phyloP scores from a whole-genome alignment of 176 grass and related monocot species.

The Musa beccarii region DNA sequence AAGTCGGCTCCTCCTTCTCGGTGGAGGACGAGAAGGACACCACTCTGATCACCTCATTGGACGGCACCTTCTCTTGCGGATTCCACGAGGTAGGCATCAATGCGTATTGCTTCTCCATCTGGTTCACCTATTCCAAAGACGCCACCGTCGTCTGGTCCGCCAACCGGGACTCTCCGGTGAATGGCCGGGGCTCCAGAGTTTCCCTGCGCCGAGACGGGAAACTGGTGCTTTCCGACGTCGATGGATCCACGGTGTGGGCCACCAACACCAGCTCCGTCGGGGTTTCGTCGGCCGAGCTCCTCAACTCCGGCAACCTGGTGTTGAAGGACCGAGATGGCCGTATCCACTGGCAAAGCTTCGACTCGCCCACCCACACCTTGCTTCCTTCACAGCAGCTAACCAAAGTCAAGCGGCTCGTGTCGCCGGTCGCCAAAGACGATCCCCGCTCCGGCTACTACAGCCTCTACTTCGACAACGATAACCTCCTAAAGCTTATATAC shows the following conservation, averaged over 20 bases:
- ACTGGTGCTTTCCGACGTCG: slow-evolving; percentile 45
- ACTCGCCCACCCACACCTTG: slow-evolving; percentile 38
- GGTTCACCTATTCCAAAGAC: slow-evolving; percentile 33
- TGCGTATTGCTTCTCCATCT: slow-evolving; percentile 63
- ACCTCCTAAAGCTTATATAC: slow-evolving; percentile 35
- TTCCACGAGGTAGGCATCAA: slow-evolving; percentile 48
- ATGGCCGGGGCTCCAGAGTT: slow-evolving; percentile 48
- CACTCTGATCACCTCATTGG: slow-evolving; percentile 30
- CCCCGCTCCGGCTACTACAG: slow-evolving; percentile 16
- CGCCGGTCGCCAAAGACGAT: background rate
- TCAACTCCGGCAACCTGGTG: slow-evolving; percentile 62
- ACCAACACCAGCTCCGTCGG: slow-evolving; percentile 25
- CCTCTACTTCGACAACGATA: slow-evolving; percentile 42
- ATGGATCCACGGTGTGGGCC: slow-evolving; percentile 45
- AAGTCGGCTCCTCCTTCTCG: slow-evolving; percentile 3
- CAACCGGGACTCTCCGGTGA: slow-evolving; percentile 40
- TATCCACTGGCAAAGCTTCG: slow-evolving; percentile 39
- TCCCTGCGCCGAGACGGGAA: slow-evolving; percentile 28
- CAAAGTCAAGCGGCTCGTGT: slow-evolving; percentile 19
- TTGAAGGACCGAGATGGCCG: slow-evolving; percentile 25
- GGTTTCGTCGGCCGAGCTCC: slow-evolving; percentile 23
- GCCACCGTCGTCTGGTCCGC: slow-evolving; percentile 55
- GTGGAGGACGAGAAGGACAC: slow-evolving; percentile 11
- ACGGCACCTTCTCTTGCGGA: slow-evolving; percentile 43
- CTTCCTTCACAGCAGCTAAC: slow-evolving; percentile 27